These are phyloP conservation scores for Tylopilus vinaceipallidus DNA, from an alignment of 768 basidiomycete genomes.

Conservation along the genomic window DNA sequence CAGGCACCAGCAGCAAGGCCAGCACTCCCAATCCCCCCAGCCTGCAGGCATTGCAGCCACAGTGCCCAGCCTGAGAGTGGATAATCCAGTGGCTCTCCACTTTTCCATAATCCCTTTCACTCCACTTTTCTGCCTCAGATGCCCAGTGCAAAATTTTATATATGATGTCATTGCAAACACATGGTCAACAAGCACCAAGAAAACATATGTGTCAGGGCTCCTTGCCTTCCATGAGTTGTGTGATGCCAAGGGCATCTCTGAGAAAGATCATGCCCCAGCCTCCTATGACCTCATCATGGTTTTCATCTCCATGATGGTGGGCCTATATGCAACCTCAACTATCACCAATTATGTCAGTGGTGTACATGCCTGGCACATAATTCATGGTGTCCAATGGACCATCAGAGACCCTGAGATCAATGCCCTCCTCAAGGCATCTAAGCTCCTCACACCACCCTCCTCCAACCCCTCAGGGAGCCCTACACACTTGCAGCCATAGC, in stretches of 20 bases:
- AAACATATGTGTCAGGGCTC: slow-evolving; percentile 10
- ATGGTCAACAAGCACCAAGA: no score
- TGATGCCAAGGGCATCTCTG: slow-evolving; percentile 4
- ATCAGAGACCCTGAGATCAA: slow-evolving; percentile 5
- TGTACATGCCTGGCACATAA: slow-evolving; percentile 27
- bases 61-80: no score
- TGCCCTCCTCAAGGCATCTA: slow-evolving; percentile 16
- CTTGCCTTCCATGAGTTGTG: slow-evolving; percentile 41
- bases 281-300: slow-evolving; percentile 3
- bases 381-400: slow-evolving; percentile 23
- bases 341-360: slow-evolving; percentile 16
- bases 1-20: no score
- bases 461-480: slow-evolving; percentile 3
- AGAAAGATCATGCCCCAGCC: slow-evolving; percentile 16
- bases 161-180: no score
- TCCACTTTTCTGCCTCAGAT: no score
- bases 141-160: no score
- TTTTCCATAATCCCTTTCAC: no score
- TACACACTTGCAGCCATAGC: no score
- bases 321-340: slow-evolving; percentile 3
- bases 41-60: no score
- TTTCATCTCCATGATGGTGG: slow-evolving; percentile 8
- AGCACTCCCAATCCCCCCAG: no score
- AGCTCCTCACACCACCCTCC: slow-evolving; percentile 7
- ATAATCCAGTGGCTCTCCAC: no score